Percentiles rank a stretch among this genome's conserved stretches.
phyloP scores from a whole-genome alignment of 768 basidiomycete genomes.

The Filobasidium floriforme region DNA sequence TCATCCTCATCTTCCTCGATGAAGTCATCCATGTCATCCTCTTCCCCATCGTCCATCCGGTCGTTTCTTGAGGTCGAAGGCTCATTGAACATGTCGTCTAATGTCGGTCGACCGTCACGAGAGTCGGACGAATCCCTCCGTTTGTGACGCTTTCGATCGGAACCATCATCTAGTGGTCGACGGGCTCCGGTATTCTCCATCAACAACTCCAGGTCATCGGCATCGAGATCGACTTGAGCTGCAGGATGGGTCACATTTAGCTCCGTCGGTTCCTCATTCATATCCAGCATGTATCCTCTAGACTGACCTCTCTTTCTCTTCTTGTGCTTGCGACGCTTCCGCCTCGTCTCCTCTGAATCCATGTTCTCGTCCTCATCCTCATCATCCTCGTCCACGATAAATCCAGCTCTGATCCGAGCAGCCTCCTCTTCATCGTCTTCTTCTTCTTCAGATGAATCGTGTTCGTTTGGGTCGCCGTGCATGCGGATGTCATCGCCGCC shows the following conservation, averaged over 20 bases:
- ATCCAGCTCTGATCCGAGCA: conserved; percentile 70
- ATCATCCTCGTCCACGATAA: conserved; percentile 85
- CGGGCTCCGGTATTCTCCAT: conserved; percentile 71
- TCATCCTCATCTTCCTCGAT: conserved; percentile 54
- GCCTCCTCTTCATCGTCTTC: conserved; percentile 82
- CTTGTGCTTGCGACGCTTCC: conserved; percentile 50
- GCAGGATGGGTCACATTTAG: conserved; percentile 31
- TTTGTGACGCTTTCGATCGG: conserved; percentile 61
- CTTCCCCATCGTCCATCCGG: conserved; percentile 58
- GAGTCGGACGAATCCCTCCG: conserved; percentile 69
- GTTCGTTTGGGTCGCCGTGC: conserved; percentile 25
- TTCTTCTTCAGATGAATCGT: conserved; percentile 44
- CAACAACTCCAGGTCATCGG: conserved; percentile 73
- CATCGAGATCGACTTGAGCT: conserved; percentile 56
- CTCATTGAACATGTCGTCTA: conserved; percentile 78
- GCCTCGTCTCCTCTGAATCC: conserved; percentile 49
- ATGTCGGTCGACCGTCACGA: conserved; percentile 47
- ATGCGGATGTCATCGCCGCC: conserved; percentile 42
- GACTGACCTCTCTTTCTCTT: conserved; percentile 54
- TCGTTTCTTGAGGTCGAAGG: conserved; percentile 43
- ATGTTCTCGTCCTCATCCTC: conserved; percentile 60
- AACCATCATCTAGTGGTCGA: conserved; percentile 27
- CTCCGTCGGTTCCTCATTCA: conserved; percentile 45
- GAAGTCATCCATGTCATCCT: conserved; percentile 55
- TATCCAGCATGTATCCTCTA: conserved; percentile 51